phyloP scores from a whole-genome alignment of 2,329 filamentous ascomycete genomes.

The Hirsutella thompsonii region DNA sequence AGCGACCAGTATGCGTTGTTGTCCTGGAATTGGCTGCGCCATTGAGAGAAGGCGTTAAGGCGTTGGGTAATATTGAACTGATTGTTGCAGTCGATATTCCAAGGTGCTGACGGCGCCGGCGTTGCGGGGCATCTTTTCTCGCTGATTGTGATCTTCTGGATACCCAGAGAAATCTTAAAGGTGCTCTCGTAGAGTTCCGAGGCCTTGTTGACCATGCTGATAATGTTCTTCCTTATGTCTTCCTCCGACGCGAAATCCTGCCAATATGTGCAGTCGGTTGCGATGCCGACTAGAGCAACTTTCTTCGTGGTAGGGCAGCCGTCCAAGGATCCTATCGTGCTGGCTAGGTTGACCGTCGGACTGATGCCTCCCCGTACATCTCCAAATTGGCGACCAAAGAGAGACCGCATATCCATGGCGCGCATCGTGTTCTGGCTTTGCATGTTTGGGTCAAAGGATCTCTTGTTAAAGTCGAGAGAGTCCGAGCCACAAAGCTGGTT shows the following conservation, averaged over 20 bases:
- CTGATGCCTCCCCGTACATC: slow-evolving; percentile 52
- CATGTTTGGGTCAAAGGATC: slow-evolving; percentile 50
- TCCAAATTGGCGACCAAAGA: slow-evolving; percentile 68
- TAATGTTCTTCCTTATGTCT: slow-evolving; percentile 58
- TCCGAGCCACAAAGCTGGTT: slow-evolving; percentile 58
- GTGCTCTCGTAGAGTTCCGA: slow-evolving; percentile 79
- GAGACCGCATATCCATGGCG: slow-evolving; percentile 44
- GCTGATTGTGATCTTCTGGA: slow-evolving; percentile 73
- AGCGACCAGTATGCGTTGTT: slow-evolving; percentile 89
- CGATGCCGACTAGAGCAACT: slow-evolving; percentile 83
- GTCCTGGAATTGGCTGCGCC: slow-evolving; percentile 69
- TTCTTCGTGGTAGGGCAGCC: slow-evolving; percentile 86
- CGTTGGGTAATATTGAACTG: slow-evolving; percentile 58
- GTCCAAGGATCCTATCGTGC: slow-evolving; percentile 65
- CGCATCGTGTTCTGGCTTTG: slow-evolving; percentile 40
- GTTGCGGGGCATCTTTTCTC: slow-evolving; percentile 62
- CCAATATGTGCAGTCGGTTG: slow-evolving; percentile 86
- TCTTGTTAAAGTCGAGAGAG: slow-evolving; percentile 63
- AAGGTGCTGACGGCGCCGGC: slow-evolving; percentile 53
- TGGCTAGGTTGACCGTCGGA: slow-evolving; percentile 59
- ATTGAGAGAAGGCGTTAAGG: slow-evolving; percentile 76
- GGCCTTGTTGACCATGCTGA: slow-evolving; percentile 72
- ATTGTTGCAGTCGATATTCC: slow-evolving; percentile 67
- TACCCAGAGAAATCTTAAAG: slow-evolving; percentile 89
- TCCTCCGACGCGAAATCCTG: slow-evolving; percentile 52